Conservation (phyloP, 805 yeast genomes). For the Metschnikowia dekortorum region DNA sequence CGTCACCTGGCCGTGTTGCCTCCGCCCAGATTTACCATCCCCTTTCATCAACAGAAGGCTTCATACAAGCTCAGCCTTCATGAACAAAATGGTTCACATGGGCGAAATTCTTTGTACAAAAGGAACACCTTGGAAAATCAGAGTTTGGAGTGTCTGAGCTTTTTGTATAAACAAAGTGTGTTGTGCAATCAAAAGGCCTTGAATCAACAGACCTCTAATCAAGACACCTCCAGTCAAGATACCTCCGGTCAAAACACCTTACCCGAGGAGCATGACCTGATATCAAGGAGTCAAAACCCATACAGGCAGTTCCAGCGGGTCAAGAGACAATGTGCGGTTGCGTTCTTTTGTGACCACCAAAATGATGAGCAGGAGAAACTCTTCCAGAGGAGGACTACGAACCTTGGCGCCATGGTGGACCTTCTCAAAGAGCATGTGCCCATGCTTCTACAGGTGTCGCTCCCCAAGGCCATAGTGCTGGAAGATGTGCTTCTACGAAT, state of each 20-base stretch:
- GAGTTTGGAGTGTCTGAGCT: too few species aligned
- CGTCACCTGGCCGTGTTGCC: background rate
- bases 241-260: too few species aligned
- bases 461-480: slow-evolving; percentile 44
- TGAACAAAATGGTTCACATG: too few species aligned
- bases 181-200: too few species aligned
- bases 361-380: background rate
- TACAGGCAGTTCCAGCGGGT: background rate
- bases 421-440: slow-evolving; percentile 49
- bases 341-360: background rate
- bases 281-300: background rate
- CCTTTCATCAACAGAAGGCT: background rate
- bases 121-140: too few species aligned
- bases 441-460: slow-evolving; percentile 38
- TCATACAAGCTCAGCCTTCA: too few species aligned
- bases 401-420: slow-evolving; percentile 52
- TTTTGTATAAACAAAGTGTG: too few species aligned
- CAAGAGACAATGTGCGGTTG: background rate
- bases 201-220: too few species aligned
- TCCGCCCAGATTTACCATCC: background rate
- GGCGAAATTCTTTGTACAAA: too few species aligned
- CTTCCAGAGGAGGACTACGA: slow-evolving; percentile 37
- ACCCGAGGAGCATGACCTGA: too few species aligned
- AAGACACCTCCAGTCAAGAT: too few species aligned
- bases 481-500: slow-evolving; percentile 48